A percentile compares a stretch with the other conserved stretches of the same genome.
Conservation (phyloP, 164 flowering plant genomes). For the Piper longum region DNA sequence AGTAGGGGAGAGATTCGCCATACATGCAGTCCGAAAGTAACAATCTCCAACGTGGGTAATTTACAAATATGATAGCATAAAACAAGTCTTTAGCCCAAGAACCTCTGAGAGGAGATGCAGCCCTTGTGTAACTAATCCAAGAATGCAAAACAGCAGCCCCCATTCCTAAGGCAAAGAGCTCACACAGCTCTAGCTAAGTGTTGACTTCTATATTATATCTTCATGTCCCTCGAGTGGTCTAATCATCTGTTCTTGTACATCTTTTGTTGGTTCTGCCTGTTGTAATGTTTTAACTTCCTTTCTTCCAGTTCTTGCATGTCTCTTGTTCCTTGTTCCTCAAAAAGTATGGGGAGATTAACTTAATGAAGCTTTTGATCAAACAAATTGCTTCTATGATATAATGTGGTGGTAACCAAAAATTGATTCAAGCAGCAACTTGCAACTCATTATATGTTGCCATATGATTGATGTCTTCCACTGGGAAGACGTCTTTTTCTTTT, state of each 20-base stretch:
- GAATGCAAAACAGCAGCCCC: conserved; percentile 31
- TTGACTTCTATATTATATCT: conserved; percentile 4
- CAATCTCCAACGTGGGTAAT: conserved; percentile 40
- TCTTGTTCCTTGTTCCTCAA: too few species aligned
- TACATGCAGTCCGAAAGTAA: conserved; percentile 54
- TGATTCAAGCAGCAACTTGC: too few species aligned
- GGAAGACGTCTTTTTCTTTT: too few species aligned
- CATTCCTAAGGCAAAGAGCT: conserved; percentile 39
- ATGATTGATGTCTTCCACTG: too few species aligned
- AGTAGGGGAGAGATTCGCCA: conserved; percentile 86
- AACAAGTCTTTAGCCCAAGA: conserved; percentile 37
- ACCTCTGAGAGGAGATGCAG: conserved; percentile 26
- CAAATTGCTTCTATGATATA: too few species aligned
- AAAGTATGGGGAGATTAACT: too few species aligned
- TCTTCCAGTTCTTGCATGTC: too few species aligned
- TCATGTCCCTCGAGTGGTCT: conserved; percentile 38
- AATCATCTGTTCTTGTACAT: conserved; percentile 2
- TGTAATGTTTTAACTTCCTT: not conserved
- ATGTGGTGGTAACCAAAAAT: too few species aligned
- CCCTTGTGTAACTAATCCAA: conserved; percentile 31
- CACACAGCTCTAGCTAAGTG: conserved; percentile 4
- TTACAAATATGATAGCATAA: conserved; percentile 24
- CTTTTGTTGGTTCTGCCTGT: not conserved
- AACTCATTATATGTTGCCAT: too few species aligned
- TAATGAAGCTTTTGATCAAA: too few species aligned